Evolutionary conservation across 805 yeast species (phyloP).

Genomic region (Barnettozyma botsteinii): DNA sequence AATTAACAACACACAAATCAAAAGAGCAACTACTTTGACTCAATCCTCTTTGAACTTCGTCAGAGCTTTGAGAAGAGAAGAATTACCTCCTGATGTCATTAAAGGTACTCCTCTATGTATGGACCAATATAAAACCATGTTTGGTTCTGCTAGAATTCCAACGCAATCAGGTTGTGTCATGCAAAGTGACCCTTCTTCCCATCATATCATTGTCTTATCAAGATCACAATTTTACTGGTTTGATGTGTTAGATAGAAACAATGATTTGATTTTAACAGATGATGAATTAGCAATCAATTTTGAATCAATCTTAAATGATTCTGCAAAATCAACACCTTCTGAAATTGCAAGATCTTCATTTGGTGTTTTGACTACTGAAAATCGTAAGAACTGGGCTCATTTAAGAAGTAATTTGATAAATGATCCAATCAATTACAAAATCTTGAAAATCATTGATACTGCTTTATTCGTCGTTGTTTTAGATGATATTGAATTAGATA

Average conservation of each 20-base stretch:
- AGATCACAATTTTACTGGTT: slow-evolving; percentile 94
- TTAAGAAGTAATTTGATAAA: slow-evolving; percentile 49
- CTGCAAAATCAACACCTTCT: slow-evolving; percentile 40
- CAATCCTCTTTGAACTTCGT: slow-evolving; percentile 74
- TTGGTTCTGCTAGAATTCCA: slow-evolving; percentile 86
- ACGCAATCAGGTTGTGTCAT: slow-evolving; percentile 76
- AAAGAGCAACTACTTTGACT: slow-evolving; percentile 75
- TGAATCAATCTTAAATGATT: slow-evolving; percentile 71
- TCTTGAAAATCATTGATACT: slow-evolving; percentile 68
- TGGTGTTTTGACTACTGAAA: slow-evolving; percentile 88
- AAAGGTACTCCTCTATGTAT: slow-evolving; percentile 71
- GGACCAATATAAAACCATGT: slow-evolving; percentile 85
- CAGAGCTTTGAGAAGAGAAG: slow-evolving; percentile 69
- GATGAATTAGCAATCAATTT: slow-evolving; percentile 71
- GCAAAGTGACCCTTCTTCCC: slow-evolving; percentile 72
- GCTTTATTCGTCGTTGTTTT: slow-evolving; percentile 80
- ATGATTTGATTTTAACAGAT: slow-evolving; percentile 68
- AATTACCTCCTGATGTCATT: slow-evolving; percentile 63
- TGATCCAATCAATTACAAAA: slow-evolving; percentile 57
- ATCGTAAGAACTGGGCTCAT: slow-evolving; percentile 81
- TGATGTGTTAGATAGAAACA: slow-evolving; percentile 73
- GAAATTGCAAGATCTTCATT: slow-evolving; percentile 79
- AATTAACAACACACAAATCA: slow-evolving; percentile 46
- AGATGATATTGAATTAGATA: slow-evolving; percentile 65
- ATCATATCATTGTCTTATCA: slow-evolving; percentile 76